phyloP scores from a whole-genome alignment of 1,139 yeast species.

The Yamadazyma triangularis region DNA sequence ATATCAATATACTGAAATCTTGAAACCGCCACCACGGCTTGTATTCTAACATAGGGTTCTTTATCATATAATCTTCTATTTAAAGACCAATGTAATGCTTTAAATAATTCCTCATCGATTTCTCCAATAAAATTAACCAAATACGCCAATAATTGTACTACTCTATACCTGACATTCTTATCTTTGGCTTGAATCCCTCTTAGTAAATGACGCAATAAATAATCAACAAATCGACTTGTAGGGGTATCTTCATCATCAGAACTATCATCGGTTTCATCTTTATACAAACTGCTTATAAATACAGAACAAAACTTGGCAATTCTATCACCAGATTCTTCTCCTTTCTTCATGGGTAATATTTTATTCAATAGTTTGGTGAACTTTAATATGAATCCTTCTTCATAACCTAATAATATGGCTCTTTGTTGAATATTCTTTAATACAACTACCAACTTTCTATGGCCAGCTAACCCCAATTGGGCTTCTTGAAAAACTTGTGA shows the following conservation, averaged over 20 bases:
- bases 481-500: constrained; percentile 79
- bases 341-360: constrained; percentile 63
- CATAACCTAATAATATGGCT: constrained; percentile 49
- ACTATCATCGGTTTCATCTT: constrained; percentile 23
- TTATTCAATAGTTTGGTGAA: constrained; percentile 62
- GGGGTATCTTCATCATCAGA: constrained; percentile 29
- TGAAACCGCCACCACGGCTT: constrained; percentile 77
- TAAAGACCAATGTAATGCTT: constrained; percentile 57
- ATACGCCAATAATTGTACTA: constrained; percentile 72
- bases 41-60: constrained; percentile 74
- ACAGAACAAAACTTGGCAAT: constrained; percentile 69
- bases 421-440: constrained; percentile 55
- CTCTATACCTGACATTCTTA: constrained; percentile 73
- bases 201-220: constrained; percentile 59
- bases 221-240: constrained; percentile 52
- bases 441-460: constrained; percentile 65
- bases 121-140: constrained; percentile 72
- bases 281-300: constrained; percentile 51
- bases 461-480: constrained; percentile 70
- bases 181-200: constrained; percentile 77
- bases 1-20: constrained; percentile 59
- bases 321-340: constrained; percentile 72
- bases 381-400: constrained; percentile 53
- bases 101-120: constrained; percentile 69
- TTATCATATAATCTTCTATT: constrained; percentile 68